Base-by-base conservation (phyloP, 78 protist species). In the Dictyostelium purpureum region DNA sequence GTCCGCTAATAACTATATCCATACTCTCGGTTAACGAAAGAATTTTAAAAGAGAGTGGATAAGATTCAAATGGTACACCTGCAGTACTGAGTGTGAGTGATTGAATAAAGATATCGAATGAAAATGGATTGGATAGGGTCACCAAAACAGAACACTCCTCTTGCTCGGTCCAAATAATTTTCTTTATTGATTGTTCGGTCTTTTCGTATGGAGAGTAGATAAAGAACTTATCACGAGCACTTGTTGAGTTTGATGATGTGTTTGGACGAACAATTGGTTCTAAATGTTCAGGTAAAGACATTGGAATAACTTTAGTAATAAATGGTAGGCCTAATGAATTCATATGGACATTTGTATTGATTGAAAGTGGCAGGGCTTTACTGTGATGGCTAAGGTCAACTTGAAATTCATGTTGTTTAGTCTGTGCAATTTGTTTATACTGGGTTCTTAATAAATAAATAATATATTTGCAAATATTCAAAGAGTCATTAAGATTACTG, bases 331-430 rank as follows among this genome's bases (percentile, higher is more conserved):
- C 92, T 11, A 85, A 51, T 28, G 66, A 57, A 45, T 85, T 85
- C 92, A 85, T 85, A 35, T 85, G 92, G 9, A 85, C 92, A 74
- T 85, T 85, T 47, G 92, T 85, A 52, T 85, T 85, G 52, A 85
- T 70, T 33, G 66, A 59, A 4, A 74, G 28, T 16, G 83, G 45
- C 1, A 85, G 52, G 11, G 63, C 6, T 45, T 73, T 70, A n/a
- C 81, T 71, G 57, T 85, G 92, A 21, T 70, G 80, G 1, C 12
- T 5, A 4, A 85, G 49, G 35, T 85, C 92, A 11, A 47, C 71
- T 73, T 73, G 92, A 61, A 85, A 70, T 31, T 85, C 92, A 28
- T 33, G 28, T 73, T 85, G 92, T 45, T 85, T 85, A 24, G 61
- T 38, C 12, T 51, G 54, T 19, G 82, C 35, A 0, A 85, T 40